A percentile compares a stretch with the other conserved stretches of the same genome.
Evolutionary conservation across 2,329 filamentous ascomycete species (phyloP).

Genomic region (Colletotrichum truncatum): DNA sequence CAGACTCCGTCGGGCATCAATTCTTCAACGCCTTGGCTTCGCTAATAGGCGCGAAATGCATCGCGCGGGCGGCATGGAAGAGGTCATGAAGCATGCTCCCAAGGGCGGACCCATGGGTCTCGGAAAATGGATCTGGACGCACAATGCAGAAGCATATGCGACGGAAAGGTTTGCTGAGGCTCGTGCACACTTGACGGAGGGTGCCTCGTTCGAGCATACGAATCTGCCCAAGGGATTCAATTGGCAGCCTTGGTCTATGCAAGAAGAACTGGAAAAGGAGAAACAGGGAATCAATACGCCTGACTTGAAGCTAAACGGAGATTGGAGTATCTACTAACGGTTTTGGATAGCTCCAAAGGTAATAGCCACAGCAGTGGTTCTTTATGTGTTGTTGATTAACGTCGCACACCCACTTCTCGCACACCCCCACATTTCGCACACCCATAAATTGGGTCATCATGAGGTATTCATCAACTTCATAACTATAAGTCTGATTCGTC

Average conservation of each 20-base stretch:
- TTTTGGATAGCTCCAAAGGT: too few relatives aligned
- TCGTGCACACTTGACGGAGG: background rate
- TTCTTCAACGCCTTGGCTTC: background rate
- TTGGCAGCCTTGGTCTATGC: slow-evolving; percentile 9
- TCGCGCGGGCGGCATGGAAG: background rate
- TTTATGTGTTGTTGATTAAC: too few relatives aligned
- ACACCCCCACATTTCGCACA: too few relatives aligned
- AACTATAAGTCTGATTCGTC: too few relatives aligned
- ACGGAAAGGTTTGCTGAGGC: background rate
- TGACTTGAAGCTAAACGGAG: slow-evolving; percentile 5
- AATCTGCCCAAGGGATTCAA: background rate
- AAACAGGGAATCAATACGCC: slow-evolving; percentile 5
- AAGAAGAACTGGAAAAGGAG: slow-evolving; percentile 8
- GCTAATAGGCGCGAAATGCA: background rate
- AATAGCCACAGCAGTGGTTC: too few relatives aligned
- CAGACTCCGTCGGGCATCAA: background rate
- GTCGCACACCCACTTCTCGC: too few relatives aligned
- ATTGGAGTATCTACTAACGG: slow-evolving; percentile 5
- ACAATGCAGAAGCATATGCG: background rate
- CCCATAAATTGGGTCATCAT: too few relatives aligned
- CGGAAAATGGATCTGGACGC: slow-evolving; percentile 2
- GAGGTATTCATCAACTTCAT: too few relatives aligned
- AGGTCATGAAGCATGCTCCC: background rate
- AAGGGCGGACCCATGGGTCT: slow-evolving; percentile 1
- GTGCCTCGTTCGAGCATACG: background rate